These are phyloP conservation scores for Suhomyces coccinellae DNA, from an alignment of 1,139 yeast genomes.

Conservation along the genomic window DNA sequence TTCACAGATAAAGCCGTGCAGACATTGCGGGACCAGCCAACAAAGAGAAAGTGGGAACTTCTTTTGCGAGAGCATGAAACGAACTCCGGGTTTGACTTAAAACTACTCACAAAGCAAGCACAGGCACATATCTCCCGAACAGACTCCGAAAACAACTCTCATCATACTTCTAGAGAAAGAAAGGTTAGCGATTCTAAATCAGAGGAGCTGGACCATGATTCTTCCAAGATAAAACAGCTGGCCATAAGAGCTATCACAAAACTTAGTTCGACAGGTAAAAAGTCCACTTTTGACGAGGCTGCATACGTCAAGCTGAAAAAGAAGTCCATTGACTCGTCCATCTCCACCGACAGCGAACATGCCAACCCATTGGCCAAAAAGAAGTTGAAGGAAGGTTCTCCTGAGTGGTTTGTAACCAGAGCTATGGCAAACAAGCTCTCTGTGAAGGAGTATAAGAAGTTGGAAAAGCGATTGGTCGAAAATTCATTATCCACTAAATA, in stretches of 20 bases:
- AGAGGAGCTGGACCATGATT: conserved; percentile 6
- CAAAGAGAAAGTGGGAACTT: conserved; percentile 48
- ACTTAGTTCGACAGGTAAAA: conserved; percentile 14
- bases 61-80: conserved; percentile 44
- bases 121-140: conserved; percentile 8
- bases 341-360: conserved; percentile 15
- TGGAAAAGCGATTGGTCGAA: conserved; percentile 36
- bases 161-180: neutral
- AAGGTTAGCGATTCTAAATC: conserved; percentile 3
- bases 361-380: conserved; percentile 14
- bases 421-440: conserved; percentile 38
- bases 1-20: conserved; percentile 38
- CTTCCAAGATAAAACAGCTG: conserved; percentile 13
- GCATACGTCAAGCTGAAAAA: conserved; percentile 15
- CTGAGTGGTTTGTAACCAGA: conserved; percentile 45
- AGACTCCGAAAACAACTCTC: conserved; percentile 3
- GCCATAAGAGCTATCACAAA: conserved; percentile 17
- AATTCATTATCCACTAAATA: conserved; percentile 21
- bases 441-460: conserved; percentile 35
- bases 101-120: conserved; percentile 17
- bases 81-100: conserved; percentile 39
- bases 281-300: conserved; percentile 16
- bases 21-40: conserved; percentile 33
- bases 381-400: conserved; percentile 39
- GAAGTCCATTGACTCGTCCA: conserved; percentile 17